phyloP scores from a whole-genome alignment of 2,329 filamentous ascomycete genomes.

The Colletotrichum falcatum region DNA sequence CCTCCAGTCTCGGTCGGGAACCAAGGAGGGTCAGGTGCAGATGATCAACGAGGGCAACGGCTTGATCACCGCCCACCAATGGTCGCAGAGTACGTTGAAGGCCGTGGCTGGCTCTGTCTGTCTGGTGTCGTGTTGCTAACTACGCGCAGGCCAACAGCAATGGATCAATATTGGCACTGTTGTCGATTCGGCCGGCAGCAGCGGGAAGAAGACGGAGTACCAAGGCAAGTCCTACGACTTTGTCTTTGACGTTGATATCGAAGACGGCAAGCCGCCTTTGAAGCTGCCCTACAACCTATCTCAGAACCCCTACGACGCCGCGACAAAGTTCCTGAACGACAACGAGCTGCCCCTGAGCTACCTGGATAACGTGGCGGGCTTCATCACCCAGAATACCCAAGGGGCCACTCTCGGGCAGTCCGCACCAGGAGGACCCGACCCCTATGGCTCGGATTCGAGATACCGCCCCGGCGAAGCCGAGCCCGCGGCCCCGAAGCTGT shows the following conservation, averaged over 20 bases:
- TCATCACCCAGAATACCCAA: conserved; percentile 90
- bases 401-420: conserved; percentile 82
- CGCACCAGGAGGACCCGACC: conserved; percentile 68
- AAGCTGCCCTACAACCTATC: conserved; percentile 95
- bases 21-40: conserved; percentile 96
- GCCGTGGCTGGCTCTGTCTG: background rate
- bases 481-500: conserved; percentile 69
- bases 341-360: conserved; percentile 91
- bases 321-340: conserved; percentile 88
- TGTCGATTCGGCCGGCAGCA: conserved; percentile 87
- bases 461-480: conserved; percentile 86
- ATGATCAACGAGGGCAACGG: conserved; percentile 89
- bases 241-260: conserved; percentile 96
- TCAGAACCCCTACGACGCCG: conserved; percentile 92
- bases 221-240: conserved; percentile 93
- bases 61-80: conserved; percentile 86
- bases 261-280: conserved; percentile 90
- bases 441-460: conserved; percentile 81
- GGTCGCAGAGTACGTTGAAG: conserved; percentile 68
- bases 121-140: conserved; percentile 26
- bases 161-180: conserved; percentile 96
- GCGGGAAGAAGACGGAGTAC: conserved; percentile 80
- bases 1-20: conserved; percentile 82
- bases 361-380: conserved; percentile 91
- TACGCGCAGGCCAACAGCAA: conserved; percentile 66